These are phyloP conservation scores for Thalassiosira oceanica DNA, from an alignment of 352 stramenopile genomes.

Conservation along the genomic window DNA sequence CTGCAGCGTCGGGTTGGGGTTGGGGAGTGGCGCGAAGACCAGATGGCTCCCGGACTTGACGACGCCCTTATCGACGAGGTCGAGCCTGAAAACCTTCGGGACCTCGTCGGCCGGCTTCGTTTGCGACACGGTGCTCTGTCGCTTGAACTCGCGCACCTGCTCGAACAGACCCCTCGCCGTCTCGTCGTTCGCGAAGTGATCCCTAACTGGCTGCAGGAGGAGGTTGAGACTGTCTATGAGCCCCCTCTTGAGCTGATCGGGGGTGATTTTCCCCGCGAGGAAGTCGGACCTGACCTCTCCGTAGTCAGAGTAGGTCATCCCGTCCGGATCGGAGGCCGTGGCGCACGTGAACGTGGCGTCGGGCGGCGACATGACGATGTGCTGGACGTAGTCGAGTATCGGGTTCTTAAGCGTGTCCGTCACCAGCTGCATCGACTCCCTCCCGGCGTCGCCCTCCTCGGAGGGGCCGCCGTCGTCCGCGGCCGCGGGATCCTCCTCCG, in stretches of 20 bases:
- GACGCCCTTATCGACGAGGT: slow-evolving; percentile 58
- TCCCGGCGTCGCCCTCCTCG: slow-evolving; percentile 77
- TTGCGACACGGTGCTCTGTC: slow-evolving; percentile 22
- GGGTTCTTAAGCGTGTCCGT: slow-evolving; percentile 89
- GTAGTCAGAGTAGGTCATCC: slow-evolving; percentile 86
- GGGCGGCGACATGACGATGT: slow-evolving; percentile 91
- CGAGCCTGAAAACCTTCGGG: slow-evolving; percentile 50
- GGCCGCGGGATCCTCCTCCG: too few species aligned
- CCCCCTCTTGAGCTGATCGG: slow-evolving; percentile 73
- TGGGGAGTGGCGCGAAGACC: slow-evolving; percentile 74
- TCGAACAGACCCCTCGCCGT: slow-evolving; percentile 93
- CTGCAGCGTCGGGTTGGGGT: slow-evolving; percentile 66
- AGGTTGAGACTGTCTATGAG: slow-evolving; percentile 93
- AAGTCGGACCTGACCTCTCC: slow-evolving; percentile 88
- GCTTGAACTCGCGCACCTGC: slow-evolving; percentile 95
- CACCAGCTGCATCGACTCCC: slow-evolving; percentile 78
- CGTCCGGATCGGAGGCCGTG: slow-evolving; percentile 23
- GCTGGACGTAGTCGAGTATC: slow-evolving; percentile 95
- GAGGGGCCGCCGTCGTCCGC: too few species aligned
- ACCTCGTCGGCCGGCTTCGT: slow-evolving; percentile 17
- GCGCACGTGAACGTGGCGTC: slow-evolving; percentile 66
- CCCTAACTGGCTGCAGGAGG: slow-evolving; percentile 94
- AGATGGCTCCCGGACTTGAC: slow-evolving; percentile 63
- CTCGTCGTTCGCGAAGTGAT: slow-evolving; percentile 92
- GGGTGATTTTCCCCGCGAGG: slow-evolving; percentile 82